phyloP scores from a whole-genome alignment of 2,329 filamentous ascomycete species.

The Fusarium secorum region DNA sequence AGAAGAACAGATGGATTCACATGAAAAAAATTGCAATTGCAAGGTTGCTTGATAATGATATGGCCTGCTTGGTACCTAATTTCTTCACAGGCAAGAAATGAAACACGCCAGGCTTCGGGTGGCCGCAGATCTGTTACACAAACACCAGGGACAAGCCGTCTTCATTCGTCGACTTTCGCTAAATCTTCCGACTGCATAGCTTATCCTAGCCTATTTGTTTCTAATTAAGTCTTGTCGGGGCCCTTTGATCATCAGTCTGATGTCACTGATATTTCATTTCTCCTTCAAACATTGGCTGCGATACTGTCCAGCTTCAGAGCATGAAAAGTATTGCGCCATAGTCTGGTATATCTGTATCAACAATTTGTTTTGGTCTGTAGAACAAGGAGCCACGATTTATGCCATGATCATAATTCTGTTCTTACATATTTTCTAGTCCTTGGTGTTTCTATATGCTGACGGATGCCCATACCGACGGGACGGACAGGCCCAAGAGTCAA shows the following conservation, averaged over 20 bases:
- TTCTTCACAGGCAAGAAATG: conserved; percentile 19
- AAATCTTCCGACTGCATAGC: conserved; percentile 23
- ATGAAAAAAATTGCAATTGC: not conserved
- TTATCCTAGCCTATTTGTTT: conserved; percentile 14
- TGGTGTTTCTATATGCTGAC: not conserved
- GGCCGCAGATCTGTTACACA: conserved; percentile 12
- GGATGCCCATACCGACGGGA: not conserved
- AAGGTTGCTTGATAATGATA: not conserved
- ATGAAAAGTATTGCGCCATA: not conserved
- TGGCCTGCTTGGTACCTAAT: conserved; percentile 16
- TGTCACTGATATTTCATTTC: conserved; percentile 6
- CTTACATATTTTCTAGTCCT: not conserved
- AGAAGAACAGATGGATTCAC: not conserved
- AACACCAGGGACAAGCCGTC: not conserved
- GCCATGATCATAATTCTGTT: not conserved
- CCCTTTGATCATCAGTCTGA: conserved; percentile 1
- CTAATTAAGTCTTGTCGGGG: not conserved
- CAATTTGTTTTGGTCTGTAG: not conserved
- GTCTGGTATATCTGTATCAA: not conserved
- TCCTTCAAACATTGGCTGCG: not conserved
- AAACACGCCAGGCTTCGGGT: conserved; percentile 29
- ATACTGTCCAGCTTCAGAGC: not conserved
- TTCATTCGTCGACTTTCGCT: conserved; percentile 2
- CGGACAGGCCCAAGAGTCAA: not conserved
- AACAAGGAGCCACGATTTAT: not conserved